Base-by-base conservation (phyloP, 2,329 filamentous ascomycete genomes). In the Lachnellula suecica region DNA sequence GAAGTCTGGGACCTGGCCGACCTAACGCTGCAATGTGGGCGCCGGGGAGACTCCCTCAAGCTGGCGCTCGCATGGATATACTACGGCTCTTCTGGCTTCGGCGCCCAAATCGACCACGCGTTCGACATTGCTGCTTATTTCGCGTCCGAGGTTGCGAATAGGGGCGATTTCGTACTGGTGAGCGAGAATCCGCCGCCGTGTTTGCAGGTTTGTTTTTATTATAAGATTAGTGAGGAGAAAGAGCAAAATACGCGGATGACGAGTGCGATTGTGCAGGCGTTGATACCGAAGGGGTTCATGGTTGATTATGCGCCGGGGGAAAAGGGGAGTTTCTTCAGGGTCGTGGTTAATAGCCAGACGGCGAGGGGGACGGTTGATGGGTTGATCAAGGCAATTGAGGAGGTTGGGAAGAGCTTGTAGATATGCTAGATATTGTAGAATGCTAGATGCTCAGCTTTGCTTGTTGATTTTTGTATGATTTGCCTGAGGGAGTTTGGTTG, bases 141-240 rank as follows among this genome's bases (percentile, higher is more conserved):
- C n/a, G 83, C 87, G 1, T 66, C 66, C 0, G 70, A 85, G 1
- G 66, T 97, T 11, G 38, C 10, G 35, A 44, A 2, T 70, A 75
- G 4, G 43, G 72, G 13, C 0, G 75, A 89, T 60, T 88, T 97
- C 61, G 73, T 81, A 17, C 76, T 96, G 15, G 82, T 96, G 3
- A 89, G 84, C 10, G 78, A 82, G 51, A 86, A 88, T 62, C 89
- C 91, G 23, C 86, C 92, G 43, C 89, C 90, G 0, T 97, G 93
- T 71, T 74, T 96, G 67, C 94, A 97, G 72, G 88, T 97, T 20
- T 97, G 93, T 75, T 97, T 97, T 70, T 96, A 96, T 69, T 91
- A 89, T 64, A 83, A 0, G 74, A 74, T 1, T 82, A 84, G 2
- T 2, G 61, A 53, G 51, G 72, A 59, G 55, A 70, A 60, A 59